These are phyloP conservation scores for Cyphellophora europaea DNA, from an alignment of 2,329 filamentous ascomycete genomes.

Conservation along the genomic window DNA sequence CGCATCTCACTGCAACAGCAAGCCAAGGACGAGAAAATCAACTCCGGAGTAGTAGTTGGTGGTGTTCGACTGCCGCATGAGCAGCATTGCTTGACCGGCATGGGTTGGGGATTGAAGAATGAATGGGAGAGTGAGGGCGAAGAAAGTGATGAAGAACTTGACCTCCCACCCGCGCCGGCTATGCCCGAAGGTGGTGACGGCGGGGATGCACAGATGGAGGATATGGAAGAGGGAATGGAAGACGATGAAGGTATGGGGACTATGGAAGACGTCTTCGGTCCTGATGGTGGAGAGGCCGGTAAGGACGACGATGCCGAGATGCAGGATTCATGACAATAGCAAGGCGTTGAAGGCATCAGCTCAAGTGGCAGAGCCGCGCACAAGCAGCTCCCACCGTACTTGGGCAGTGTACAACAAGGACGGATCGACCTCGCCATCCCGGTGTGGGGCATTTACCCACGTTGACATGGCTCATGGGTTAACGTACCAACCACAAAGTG, in stretches of 20 bases:
- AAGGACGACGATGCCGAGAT: slow-evolving; percentile 35
- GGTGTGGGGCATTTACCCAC: too few species aligned
- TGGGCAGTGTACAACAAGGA: too few species aligned
- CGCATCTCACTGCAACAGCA: slow-evolving; percentile 43
- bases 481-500: too few species aligned
- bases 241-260: slow-evolving; percentile 19
- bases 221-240: slow-evolving; percentile 20
- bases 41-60: slow-evolving; percentile 30
- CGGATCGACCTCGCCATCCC: too few species aligned
- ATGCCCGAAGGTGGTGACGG: slow-evolving; percentile 6
- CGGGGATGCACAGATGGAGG: slow-evolving; percentile 19
- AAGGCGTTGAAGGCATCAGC: too few species aligned
- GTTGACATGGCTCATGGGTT: too few species aligned
- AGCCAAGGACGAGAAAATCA: slow-evolving; percentile 16
- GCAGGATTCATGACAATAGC: slow-evolving; percentile 7
- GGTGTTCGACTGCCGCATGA: slow-evolving; percentile 53
- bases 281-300: slow-evolving; percentile 23
- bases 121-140: slow-evolving; percentile 49
- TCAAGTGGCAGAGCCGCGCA: too few species aligned
- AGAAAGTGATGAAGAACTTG: slow-evolving; percentile 26
- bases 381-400: too few species aligned
- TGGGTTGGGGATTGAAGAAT: slow-evolving; percentile 47
- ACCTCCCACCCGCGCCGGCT: slow-evolving; percentile 12
- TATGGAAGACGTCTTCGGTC: slow-evolving; percentile 24
- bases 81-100: slow-evolving; percentile 50